Evolutionary conservation across 345 rosid genomes (phyloP).

Genomic region (Bruguiera sexangula): DNA sequence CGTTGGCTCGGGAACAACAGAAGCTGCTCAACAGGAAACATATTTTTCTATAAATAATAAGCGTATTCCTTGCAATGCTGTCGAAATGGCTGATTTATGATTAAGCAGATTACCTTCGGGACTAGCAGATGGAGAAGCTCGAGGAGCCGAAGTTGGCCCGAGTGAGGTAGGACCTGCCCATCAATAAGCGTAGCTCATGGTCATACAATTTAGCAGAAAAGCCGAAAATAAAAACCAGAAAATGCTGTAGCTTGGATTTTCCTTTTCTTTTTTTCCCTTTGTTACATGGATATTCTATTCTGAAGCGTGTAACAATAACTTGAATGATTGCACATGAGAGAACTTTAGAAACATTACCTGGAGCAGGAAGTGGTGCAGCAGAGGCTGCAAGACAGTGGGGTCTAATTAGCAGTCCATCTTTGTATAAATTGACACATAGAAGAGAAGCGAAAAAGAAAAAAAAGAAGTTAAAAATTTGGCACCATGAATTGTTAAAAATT

Average conservation of each 20-base stretch:
- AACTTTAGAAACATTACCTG: slow-evolving; percentile 40
- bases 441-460: background rate
- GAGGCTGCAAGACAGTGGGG: slow-evolving; percentile 39
- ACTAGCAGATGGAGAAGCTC: slow-evolving; percentile 40
- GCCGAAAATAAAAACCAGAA: background rate
- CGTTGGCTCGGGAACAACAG: slow-evolving; percentile 57
- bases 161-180: slow-evolving; percentile 51
- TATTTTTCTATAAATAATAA: background rate
- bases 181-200: background rate
- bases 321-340: background rate
- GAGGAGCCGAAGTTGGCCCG: slow-evolving; percentile 49
- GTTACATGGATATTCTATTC: too few relatives aligned
- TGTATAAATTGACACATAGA: background rate
- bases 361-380: slow-evolving; percentile 65
- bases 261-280: background rate
- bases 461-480: background rate
- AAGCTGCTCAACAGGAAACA: slow-evolving; percentile 23
- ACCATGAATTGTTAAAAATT: background rate
- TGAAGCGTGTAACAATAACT: too few relatives aligned
- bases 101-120: slow-evolving; percentile 37
- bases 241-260: background rate
- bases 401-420: background rate
- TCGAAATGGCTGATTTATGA: background rate
- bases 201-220: background rate
- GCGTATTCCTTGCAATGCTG: background rate